Percentiles rank a stretch among this genome's conserved stretches.
phyloP scores from a whole-genome alignment of 441 rosid genomes.

The Isatis lusitanica region DNA sequence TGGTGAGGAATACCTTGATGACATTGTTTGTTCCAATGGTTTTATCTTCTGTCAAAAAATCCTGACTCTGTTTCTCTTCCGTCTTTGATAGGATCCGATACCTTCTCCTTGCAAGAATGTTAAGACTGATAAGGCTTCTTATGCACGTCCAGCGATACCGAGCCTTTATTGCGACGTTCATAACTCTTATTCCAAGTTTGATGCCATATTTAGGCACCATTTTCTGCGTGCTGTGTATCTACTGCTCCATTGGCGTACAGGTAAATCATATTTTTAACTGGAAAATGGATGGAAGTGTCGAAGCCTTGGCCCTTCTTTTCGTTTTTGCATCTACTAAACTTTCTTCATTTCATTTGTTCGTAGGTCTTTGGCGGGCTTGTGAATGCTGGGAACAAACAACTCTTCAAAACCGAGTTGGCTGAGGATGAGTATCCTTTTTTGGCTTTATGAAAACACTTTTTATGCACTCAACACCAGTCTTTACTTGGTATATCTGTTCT shows the following conservation, averaged over 20 bases:
- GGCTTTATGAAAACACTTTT: not conserved
- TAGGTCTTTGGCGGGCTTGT: slow-evolving; percentile 94
- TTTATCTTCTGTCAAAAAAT: not conserved
- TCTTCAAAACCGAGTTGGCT: slow-evolving; percentile 62
- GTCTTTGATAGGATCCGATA: slow-evolving; percentile 84
- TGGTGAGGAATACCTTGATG: slow-evolving; percentile 52
- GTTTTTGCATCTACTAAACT: not conserved
- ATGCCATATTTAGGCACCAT: slow-evolving; percentile 95
- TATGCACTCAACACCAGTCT: slow-evolving; percentile 3
- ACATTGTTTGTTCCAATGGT: not conserved
- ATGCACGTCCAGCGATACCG: slow-evolving; percentile 77
- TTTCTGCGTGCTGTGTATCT: slow-evolving; percentile 84
- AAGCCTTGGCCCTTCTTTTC: not conserved
- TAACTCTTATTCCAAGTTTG: slow-evolving; percentile 90
- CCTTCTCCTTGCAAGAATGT: slow-evolving; percentile 93
- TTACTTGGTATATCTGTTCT: not conserved
- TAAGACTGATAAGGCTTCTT: slow-evolving; percentile 83
- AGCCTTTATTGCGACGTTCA: slow-evolving; percentile 91
- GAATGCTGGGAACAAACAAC: slow-evolving; percentile 74
- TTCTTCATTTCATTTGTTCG: slow-evolving; percentile 2
- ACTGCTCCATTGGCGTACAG: slow-evolving; percentile 96
- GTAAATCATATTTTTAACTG: slow-evolving; percentile 40
- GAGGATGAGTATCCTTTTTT: slow-evolving; percentile 83
- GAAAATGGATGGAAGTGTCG: not conserved
- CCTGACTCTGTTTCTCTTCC: slow-evolving; percentile 17